phyloP scores from a whole-genome alignment of 345 rosid species.

The Gossypium bickii region DNA sequence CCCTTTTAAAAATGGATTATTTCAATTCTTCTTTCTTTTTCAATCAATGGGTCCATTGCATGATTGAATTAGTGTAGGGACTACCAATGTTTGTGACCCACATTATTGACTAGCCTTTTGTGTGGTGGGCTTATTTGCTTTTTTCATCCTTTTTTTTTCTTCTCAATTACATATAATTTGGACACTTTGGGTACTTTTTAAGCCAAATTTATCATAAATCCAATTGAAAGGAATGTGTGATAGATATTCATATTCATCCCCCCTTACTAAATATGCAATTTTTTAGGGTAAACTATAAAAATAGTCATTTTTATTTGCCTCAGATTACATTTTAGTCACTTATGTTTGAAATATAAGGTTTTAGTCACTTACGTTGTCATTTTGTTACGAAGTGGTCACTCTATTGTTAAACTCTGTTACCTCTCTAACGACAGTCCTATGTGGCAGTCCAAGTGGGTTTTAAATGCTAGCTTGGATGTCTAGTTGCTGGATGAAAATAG shows the following conservation, averaged over 20 bases:
- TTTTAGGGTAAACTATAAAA: neutral
- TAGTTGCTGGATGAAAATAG: no score
- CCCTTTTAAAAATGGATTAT: no score
- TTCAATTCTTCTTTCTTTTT: neutral
- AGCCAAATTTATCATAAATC: constrained; percentile 2
- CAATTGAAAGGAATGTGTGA: neutral
- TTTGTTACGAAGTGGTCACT: no score
- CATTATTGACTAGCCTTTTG: constrained; percentile 10
- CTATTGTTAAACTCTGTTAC: no score
- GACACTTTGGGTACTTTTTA: constrained; percentile 4
- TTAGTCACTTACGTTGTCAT: no score
- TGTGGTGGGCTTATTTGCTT: constrained; percentile 9
- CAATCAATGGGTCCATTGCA: constrained; percentile 7
- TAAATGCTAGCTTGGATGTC: no score
- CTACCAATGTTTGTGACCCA: constrained; percentile 17
- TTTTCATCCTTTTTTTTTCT: neutral
- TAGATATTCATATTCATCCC: neutral
- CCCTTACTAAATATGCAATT: neutral
- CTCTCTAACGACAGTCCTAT: no score
- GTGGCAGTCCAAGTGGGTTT: no score
- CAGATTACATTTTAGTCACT: no score
- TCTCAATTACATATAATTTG: constrained; percentile 1
- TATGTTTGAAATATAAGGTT: no score
- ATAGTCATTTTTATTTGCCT: no score
- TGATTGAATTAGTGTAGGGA: constrained; percentile 11